Conservation (phyloP, 2,329 filamentous ascomycete genomes). For the Aspergillus hortae region DNA sequence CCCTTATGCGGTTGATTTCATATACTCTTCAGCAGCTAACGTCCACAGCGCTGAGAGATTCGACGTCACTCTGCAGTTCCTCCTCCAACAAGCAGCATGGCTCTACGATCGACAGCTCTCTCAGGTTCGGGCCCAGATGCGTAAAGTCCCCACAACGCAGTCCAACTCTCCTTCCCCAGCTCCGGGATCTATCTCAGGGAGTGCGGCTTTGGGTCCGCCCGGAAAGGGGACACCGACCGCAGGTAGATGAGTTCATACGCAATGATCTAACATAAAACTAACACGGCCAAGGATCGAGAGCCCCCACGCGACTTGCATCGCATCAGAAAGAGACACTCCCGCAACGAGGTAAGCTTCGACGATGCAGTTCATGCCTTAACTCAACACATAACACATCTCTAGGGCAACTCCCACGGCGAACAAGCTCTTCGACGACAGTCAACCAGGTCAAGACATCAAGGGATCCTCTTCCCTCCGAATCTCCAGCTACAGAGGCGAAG, state of each 20-base stretch:
- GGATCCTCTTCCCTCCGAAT: slow-evolving; percentile 24
- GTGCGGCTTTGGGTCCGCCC: slow-evolving; percentile 34
- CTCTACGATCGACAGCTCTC: slow-evolving; percentile 87
- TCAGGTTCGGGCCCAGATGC: slow-evolving; percentile 86
- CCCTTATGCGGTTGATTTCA: background rate
- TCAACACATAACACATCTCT: background rate
- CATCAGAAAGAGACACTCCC: slow-evolving; percentile 30
- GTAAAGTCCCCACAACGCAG: slow-evolving; percentile 53
- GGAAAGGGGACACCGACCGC: slow-evolving; percentile 15
- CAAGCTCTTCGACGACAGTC: slow-evolving; percentile 29
- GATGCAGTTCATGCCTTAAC: background rate
- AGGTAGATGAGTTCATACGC: background rate
- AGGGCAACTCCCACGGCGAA: slow-evolving; percentile 19
- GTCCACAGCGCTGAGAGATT: slow-evolving; percentile 64
- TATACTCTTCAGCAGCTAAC: background rate
- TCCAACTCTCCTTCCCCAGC: slow-evolving; percentile 42
- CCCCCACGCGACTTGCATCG: slow-evolving; percentile 36
- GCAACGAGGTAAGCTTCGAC: slow-evolving; percentile 22
- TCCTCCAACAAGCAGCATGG: slow-evolving; percentile 90
- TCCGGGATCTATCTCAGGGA: slow-evolving; percentile 42
- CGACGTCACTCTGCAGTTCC: slow-evolving; percentile 79
- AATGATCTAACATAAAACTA: background rate
- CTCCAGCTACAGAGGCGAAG: slow-evolving; percentile 20
- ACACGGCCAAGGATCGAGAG: slow-evolving; percentile 31
- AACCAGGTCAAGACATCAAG: slow-evolving; percentile 23